Base-by-base conservation (phyloP, 441 rosid genomes). In the Pelargonium australe region DNA sequence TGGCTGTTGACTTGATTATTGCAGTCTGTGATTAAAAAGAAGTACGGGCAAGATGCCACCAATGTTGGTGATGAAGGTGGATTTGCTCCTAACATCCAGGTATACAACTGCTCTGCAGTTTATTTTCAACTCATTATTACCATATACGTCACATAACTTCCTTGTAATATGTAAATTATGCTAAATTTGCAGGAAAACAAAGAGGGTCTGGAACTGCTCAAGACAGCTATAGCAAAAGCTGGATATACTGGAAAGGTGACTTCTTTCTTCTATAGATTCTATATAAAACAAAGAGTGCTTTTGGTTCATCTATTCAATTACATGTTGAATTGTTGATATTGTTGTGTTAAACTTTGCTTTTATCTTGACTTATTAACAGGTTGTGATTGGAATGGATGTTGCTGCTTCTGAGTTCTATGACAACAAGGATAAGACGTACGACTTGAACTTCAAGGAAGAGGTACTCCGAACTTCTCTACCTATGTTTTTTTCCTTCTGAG, bases 381-480 rank as follows among this genome's bases (percentile, higher is more conserved):
- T 92, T 70, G 97, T 95, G 72, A 92, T 95, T 63, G 99, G 98
- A 68, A 92, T 95, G 99, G 99, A 95, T 69, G 98, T 92, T 67
- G 99, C 99, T 19, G 99, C 99, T 16, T 95, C 99, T n/a, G 98
- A 95, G 70, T 95, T 95, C 75, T 95, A 87, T 70, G 81, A 81
- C 61, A 25, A 80, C 5, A 4, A 31, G 28, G 97, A 92, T 77
- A 87, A 90, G 72, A 84, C 85, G 34, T 95, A 91, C 71, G 99
- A 95, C 81, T 78, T 95, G 82, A 95, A 95, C 85, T 95, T 34
- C 7, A 34, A 34, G 7, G 40, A 34, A 34, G 40, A 34, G 40
- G 40, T 34, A 31, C 37, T 31, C 3, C 37, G 5, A 31, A 31
- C 5, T 31, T 31, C 37, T 31, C 37, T 31, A 31, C 37, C 37